Conservation (phyloP, 495 filamentous ascomycete species). For the Podospora comata region DNA sequence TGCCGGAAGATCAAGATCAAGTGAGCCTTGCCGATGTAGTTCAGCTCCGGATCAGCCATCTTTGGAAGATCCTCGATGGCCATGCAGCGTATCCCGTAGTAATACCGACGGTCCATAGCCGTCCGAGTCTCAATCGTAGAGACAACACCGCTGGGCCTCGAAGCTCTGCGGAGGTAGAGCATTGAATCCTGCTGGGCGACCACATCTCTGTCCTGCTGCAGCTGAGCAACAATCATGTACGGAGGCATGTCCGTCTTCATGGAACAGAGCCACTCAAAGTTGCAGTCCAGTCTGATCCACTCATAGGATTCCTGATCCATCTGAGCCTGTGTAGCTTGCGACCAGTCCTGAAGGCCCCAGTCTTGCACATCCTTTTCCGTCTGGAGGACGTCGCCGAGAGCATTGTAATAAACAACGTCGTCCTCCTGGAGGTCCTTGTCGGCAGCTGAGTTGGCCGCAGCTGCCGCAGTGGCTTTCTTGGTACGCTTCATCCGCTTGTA, state of each 20-base stretch:
- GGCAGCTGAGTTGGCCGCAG: conserved; percentile 47
- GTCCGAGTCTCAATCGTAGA: conserved; percentile 85
- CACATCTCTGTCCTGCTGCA: conserved; percentile 96
- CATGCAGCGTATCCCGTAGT: conserved; percentile 82
- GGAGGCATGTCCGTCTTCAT: conserved; percentile 70
- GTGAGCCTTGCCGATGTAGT: conserved; percentile 80
- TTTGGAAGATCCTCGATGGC: conserved; percentile 72
- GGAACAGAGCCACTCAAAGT: conserved; percentile 96
- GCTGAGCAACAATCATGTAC: conserved; percentile 96
- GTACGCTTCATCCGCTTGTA: conserved; percentile 96
- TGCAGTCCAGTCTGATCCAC: conserved; percentile 96
- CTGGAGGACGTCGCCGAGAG: conserved; percentile 85
- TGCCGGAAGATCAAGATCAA: conserved; percentile 80
- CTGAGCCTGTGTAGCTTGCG: conserved; percentile 72
- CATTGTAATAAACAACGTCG: conserved; percentile 91
- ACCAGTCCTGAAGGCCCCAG: conserved; percentile 87
- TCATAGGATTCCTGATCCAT: conserved; percentile 98
- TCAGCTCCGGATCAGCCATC: conserved; percentile 58
- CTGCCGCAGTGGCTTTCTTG: conserved; percentile 74
- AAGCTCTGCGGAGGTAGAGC: conserved; percentile 39
- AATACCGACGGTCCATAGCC: conserved; percentile 87
- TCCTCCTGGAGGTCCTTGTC: conserved; percentile 79
- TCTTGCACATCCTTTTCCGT: conserved; percentile 73
- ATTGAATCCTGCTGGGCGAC: conserved; percentile 83
- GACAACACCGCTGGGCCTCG: conserved; percentile 63